Conservation (phyloP, 2,329 filamentous ascomycete genomes). For the Plectosphaerella sp. region DNA sequence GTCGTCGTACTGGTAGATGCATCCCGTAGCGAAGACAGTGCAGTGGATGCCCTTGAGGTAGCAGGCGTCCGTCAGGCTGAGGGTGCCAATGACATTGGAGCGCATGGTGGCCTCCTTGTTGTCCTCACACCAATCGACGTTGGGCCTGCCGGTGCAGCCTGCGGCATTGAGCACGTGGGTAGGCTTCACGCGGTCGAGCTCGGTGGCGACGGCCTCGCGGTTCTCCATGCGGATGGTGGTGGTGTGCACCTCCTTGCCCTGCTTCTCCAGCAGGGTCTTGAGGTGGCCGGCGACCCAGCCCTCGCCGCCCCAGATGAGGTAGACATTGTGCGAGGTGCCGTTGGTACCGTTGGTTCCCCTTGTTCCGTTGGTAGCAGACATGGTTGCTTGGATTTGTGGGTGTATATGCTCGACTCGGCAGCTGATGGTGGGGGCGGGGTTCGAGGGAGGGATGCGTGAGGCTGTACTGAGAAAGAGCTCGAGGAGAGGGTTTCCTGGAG, state of each 20-base stretch:
- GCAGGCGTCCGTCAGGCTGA: constrained; percentile 61
- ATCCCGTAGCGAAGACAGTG: constrained; percentile 64
- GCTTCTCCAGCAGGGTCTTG: constrained; percentile 49
- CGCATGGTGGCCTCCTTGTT: constrained; percentile 64
- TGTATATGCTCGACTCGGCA: not conserved
- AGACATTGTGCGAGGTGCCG: constrained; percentile 32
- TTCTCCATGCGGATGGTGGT: constrained; percentile 65
- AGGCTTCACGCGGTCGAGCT: constrained; percentile 55
- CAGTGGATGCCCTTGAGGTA: constrained; percentile 54
- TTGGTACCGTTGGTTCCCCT: constrained; percentile 14
- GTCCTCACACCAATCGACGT: constrained; percentile 69
- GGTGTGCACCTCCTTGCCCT: constrained; percentile 56
- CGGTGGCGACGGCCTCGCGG: constrained; percentile 48
- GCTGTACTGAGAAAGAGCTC: too few relatives aligned
- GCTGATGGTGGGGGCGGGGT: too few relatives aligned
- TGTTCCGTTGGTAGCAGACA: not conserved
- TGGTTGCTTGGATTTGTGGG: not conserved
- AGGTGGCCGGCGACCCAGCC: constrained; percentile 62
- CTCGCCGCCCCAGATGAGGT: constrained; percentile 61
- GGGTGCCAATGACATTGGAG: constrained; percentile 61
- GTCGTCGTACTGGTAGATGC: constrained; percentile 62
- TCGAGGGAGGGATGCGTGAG: too few relatives aligned
- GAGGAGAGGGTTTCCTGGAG: too few relatives aligned
- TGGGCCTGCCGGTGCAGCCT: constrained; percentile 62
- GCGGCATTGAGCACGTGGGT: constrained; percentile 65